Base-by-base conservation (phyloP, 2,329 filamentous ascomycete species). In the Pseudopyrenochaeta lycopersici region DNA sequence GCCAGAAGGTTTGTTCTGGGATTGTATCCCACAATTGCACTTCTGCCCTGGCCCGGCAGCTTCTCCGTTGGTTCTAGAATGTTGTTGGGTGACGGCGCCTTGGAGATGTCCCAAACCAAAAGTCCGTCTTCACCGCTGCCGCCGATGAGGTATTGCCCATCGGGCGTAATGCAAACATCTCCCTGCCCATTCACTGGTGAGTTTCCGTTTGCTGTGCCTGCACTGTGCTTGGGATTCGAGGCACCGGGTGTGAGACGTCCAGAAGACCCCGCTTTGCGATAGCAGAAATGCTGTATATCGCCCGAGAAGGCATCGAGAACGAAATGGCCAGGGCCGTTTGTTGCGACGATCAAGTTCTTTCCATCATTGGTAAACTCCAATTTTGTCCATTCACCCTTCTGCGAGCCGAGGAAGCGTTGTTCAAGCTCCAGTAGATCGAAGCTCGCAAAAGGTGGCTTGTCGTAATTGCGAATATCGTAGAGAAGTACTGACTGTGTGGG, bases 351-450 rank as follows among this genome's bases (percentile, higher is more conserved):
- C 42, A 99, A 78, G 55, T 86, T 86, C 70, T 96, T 96, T 15
- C 95, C 95, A 68, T 99, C 95, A 68, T 99, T 99, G 52, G 91
- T 95, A 73, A 99, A 98, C 67, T 97, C 92, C 36, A 99, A 83
- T 64, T 90, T 92, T 1, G 91, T 95, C 95, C 95, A 99, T 10
- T 88, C 88, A 46, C 83, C 84, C 46, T 62, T 81, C 43, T 77
- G 82, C 39, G 78, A 40, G n/a, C 74, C 73, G 2, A 70, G 60
- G 52, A 71, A 72, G 11, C 67, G 66, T 39, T 72, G 81, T 63
- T 90, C 87, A 42, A 88, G 84, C 5, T 88, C 85, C 20, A 87
- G 77, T 14, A 98, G 81, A 69, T 98, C 94, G 68, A 98, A 95
- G 7, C 85, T 90, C 10, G 88, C 85, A 68, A 99, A 96, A 0